phyloP scores from a whole-genome alignment of 2,329 filamentous ascomycete genomes.

The Paramyrothecium sp. region DNA sequence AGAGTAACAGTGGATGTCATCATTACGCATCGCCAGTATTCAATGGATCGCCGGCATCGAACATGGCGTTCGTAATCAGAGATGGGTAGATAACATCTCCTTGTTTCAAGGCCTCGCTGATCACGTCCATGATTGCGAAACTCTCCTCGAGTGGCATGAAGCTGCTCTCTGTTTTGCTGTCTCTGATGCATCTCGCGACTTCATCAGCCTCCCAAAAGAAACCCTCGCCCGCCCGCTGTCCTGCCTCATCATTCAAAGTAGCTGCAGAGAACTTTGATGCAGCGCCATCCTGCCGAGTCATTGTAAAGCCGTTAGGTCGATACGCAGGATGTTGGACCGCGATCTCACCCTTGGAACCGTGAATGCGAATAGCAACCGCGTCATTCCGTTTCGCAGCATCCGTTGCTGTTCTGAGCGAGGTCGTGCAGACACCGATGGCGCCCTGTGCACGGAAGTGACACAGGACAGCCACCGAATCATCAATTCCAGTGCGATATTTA shows the following conservation, averaged over 20 bases:
- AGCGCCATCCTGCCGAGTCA: background rate
- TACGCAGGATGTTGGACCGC: background rate
- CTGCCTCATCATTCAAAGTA: background rate
- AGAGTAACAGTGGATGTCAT: too few relatives aligned
- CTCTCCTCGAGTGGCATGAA: constrained; percentile 68
- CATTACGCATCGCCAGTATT: too few relatives aligned
- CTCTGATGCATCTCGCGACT: constrained; percentile 27
- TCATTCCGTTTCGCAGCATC: background rate
- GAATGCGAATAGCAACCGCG: constrained; percentile 1
- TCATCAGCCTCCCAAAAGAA: constrained; percentile 42
- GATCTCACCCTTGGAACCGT: constrained; percentile 7
- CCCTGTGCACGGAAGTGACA: constrained; percentile 2
- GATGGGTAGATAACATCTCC: constrained; percentile 43
- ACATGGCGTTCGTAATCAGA: too few relatives aligned
- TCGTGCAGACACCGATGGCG: constrained; percentile 5
- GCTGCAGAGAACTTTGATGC: background rate
- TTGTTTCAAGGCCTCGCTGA: constrained; percentile 47
- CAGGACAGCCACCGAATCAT: constrained; percentile 3
- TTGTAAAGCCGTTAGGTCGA: background rate
- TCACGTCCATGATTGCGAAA: constrained; percentile 71
- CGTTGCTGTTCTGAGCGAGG: constrained; percentile 1
- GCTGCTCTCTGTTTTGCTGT: constrained; percentile 60
- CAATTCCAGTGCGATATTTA: constrained; percentile 5
- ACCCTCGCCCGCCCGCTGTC: background rate
- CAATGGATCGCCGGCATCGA: too few relatives aligned